Conservation (phyloP, 2,329 filamentous ascomycete species). For the Aphanoascus verrucosus region DNA sequence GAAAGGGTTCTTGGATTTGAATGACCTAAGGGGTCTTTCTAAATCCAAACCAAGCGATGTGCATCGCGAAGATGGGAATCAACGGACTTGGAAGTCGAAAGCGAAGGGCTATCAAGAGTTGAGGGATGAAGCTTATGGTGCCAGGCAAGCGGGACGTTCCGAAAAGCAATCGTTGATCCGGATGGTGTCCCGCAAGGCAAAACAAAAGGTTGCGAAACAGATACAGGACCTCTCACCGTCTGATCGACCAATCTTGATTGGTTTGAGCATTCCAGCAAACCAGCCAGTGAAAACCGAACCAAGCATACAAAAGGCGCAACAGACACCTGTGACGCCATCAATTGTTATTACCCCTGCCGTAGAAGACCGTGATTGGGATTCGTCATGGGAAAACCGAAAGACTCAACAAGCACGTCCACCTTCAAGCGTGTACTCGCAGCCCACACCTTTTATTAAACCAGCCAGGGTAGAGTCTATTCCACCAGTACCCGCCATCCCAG, state of each 20-base stretch:
- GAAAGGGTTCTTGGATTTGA: constrained; percentile 27
- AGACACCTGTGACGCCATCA: constrained; percentile 35
- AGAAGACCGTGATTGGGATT: constrained; percentile 31
- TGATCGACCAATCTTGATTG: constrained; percentile 38
- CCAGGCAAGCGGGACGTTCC: constrained; percentile 1
- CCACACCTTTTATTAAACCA: constrained; percentile 24
- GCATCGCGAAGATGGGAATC: constrained; percentile 7
- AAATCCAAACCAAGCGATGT: constrained; percentile 21
- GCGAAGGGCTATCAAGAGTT: constrained; percentile 19
- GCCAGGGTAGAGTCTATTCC: constrained; percentile 22
- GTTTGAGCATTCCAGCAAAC: constrained; percentile 32
- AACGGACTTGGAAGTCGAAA: constrained; percentile 17
- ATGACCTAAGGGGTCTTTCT: constrained; percentile 29
- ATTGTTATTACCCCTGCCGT: constrained; percentile 39
- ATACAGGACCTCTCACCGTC: constrained; percentile 35
- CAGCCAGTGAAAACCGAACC: constrained; percentile 19
- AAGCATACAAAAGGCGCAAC: constrained; percentile 18
- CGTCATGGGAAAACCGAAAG: constrained; percentile 17
- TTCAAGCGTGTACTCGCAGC: constrained; percentile 38
- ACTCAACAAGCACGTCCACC: constrained; percentile 22
- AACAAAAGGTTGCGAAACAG: constrained; percentile 15
- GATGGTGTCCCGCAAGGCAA: constrained; percentile 3
- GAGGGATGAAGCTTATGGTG: constrained; percentile 15
- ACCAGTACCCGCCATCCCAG: constrained; percentile 34
- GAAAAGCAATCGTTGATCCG: constrained; percentile 10